Percentiles rank a stretch among this genome's conserved stretches.
These are phyloP conservation scores for Vitis hybrid DNA, from an alignment of 177 flowering plant genomes.

Conservation along the genomic window DNA sequence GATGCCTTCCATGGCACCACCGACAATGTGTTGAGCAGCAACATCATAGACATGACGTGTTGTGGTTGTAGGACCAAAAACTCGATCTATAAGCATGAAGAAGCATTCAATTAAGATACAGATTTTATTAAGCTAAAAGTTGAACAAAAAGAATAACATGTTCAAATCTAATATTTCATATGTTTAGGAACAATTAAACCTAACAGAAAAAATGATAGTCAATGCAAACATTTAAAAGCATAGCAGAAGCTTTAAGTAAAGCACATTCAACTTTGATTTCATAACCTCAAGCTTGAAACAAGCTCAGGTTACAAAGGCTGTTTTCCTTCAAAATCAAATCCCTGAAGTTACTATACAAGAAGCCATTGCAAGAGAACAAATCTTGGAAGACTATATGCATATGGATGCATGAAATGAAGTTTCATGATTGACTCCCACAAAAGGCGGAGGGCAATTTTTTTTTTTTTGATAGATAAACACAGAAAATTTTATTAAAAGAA, in stretches of 20 bases:
- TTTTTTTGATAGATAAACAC: no score
- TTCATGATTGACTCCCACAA: background rate
- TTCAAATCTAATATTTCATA: no score
- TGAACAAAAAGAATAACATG: background rate
- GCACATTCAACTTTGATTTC: background rate
- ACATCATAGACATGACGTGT: slow-evolving; percentile 96
- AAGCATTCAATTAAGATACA: background rate
- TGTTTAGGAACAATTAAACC: no score
- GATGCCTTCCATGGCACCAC: slow-evolving; percentile 93
- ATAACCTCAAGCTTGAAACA: background rate
- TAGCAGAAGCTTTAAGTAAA: no score
- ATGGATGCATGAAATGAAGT: background rate
- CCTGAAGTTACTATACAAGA: background rate
- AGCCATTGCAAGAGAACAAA: background rate
- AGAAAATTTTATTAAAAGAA: no score
- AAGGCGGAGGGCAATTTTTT: background rate
- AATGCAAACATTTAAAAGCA: no score
- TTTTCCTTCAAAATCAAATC: background rate
- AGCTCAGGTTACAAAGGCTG: background rate
- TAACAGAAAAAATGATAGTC: no score
- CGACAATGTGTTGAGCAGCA: slow-evolving; percentile 87
- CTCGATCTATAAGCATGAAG: slow-evolving; percentile 66
- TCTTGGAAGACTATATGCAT: background rate
- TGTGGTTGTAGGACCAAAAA: slow-evolving; percentile 98
- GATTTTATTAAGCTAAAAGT: background rate